Evolutionary conservation across 164 flowering plant genomes (phyloP).

Genomic region (Macadamia integrifolia): DNA sequence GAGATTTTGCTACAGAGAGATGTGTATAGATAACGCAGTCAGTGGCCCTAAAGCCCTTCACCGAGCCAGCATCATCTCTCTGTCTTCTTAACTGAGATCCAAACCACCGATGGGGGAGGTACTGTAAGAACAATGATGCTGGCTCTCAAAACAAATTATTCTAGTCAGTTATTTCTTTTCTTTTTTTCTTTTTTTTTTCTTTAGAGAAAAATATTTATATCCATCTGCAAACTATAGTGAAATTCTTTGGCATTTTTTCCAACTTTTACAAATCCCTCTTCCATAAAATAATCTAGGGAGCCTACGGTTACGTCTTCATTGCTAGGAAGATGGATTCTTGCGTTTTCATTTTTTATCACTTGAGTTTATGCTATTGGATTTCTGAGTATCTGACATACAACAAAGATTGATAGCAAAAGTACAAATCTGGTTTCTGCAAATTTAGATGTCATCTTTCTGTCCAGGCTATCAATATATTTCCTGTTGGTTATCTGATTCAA

Average conservation of each 20-base stretch:
- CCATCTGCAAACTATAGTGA: slow-evolving; percentile 10
- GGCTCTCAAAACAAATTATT: slow-evolving; percentile 17
- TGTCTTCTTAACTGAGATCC: slow-evolving; percentile 20
- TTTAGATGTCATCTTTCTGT: neutral
- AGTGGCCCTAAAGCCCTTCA: slow-evolving; percentile 8
- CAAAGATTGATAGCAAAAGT: neutral
- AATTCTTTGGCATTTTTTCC: slow-evolving; percentile 12
- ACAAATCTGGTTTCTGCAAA: neutral
- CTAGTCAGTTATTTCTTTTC: slow-evolving; percentile 2
- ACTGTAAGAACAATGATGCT: slow-evolving; percentile 14
- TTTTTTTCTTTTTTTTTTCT: neutral
- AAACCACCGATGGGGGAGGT: slow-evolving; percentile 6
- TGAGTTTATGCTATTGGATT: neutral
- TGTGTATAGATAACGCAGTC: slow-evolving; percentile 26
- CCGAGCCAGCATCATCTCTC: slow-evolving; percentile 20
- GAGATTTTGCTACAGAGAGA: slow-evolving; percentile 20
- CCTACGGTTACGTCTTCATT: neutral
- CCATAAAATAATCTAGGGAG: neutral
- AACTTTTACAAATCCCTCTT: neutral
- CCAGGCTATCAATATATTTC: neutral
- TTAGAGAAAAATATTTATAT: slow-evolving; percentile 7
- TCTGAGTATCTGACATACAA: too few species aligned
- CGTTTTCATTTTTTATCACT: neutral
- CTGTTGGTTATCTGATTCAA: neutral
- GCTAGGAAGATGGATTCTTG: neutral